A percentile compares a stretch with the other conserved stretches of the same genome.
Conservation (phyloP, 2,329 filamentous ascomycete genomes). For the Mollisiaceae sp. region DNA sequence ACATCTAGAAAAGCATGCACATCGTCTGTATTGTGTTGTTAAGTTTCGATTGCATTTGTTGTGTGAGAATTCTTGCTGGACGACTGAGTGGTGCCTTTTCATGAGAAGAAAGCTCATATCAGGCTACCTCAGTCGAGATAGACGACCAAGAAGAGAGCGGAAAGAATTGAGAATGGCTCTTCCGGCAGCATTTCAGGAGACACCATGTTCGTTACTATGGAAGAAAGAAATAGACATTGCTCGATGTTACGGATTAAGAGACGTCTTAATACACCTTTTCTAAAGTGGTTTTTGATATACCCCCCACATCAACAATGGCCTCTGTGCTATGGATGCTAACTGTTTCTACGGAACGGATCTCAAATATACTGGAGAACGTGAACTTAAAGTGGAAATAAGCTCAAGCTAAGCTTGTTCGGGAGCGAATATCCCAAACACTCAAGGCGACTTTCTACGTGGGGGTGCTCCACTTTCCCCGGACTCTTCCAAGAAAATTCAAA, state of each 20-base stretch:
- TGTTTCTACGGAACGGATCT: not conserved
- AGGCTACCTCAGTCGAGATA: no score
- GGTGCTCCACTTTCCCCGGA: not conserved
- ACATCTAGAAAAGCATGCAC: conserved; percentile 49
- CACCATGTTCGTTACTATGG: not conserved
- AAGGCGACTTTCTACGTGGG: not conserved
- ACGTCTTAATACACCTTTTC: not conserved
- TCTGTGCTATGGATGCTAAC: not conserved
- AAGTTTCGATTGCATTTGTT: conserved; percentile 25
- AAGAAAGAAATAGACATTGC: not conserved
- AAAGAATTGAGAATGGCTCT: not conserved
- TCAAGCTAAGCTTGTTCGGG: not conserved
- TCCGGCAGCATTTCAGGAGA: not conserved
- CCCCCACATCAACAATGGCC: not conserved
- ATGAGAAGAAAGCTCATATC: not conserved
- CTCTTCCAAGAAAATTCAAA: not conserved
- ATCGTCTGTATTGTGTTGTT: conserved; percentile 42
- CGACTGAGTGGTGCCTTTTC: not conserved
- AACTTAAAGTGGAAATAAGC: not conserved
- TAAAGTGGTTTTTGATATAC: no score
- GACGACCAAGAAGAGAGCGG: not conserved
- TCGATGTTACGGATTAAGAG: not conserved
- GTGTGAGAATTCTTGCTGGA: not conserved
- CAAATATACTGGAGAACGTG: not conserved
- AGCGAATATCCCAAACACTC: not conserved